Evolutionary conservation across 2,329 filamentous ascomycete genomes (phyloP).

Genomic region (Pestalotiopsis sp.): DNA sequence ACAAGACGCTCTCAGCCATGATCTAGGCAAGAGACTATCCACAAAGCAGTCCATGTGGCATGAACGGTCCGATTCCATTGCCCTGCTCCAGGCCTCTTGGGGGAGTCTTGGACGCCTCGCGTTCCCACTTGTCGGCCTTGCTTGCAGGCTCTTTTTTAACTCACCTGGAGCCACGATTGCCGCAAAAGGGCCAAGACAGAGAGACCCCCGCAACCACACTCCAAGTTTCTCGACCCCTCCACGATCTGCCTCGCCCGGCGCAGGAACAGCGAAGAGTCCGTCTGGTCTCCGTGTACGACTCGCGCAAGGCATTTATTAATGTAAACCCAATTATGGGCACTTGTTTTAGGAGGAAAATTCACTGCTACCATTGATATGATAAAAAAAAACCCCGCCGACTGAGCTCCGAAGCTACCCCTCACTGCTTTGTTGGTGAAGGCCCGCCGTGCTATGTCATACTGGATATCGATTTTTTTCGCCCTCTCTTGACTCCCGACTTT

Average conservation of each 20-base stretch:
- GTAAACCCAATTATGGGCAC: slow-evolving; percentile 9
- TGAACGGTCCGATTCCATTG: background rate
- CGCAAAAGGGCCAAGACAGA: background rate
- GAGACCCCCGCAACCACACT: background rate
- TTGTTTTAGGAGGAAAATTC: background rate
- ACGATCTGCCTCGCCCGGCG: background rate
- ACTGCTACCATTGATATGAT: too few species aligned
- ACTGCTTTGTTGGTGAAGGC: background rate
- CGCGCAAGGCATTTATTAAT: slow-evolving; percentile 8
- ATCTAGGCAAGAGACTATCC: background rate
- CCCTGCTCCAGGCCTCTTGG: background rate
- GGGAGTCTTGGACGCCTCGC: background rate
- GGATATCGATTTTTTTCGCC: background rate
- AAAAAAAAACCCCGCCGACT: background rate
- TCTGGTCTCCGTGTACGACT: background rate
- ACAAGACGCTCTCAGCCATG: background rate
- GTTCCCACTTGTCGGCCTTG: background rate
- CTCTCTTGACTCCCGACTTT: background rate
- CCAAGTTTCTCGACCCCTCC: background rate
- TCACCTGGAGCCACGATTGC: background rate
- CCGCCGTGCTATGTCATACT: background rate
- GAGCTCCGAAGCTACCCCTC: slow-evolving; percentile 9
- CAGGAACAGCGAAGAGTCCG: background rate
- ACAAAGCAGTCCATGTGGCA: background rate
- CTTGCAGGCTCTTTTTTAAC: background rate